Conservation (phyloP, 2,329 filamentous ascomycete genomes). For the Fusarium caatingaense region DNA sequence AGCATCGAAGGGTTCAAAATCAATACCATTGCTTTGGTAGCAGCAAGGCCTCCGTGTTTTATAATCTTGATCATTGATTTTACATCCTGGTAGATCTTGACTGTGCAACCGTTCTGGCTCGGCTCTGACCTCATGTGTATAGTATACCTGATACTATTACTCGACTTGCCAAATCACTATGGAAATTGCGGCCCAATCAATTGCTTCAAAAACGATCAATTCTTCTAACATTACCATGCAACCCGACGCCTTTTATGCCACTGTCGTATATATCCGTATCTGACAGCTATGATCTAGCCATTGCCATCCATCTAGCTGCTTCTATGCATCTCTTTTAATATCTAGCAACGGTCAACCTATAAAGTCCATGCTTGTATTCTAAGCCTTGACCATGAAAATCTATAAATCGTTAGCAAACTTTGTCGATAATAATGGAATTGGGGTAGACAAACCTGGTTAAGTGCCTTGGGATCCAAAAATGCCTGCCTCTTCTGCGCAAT, state of each 20-base stretch:
- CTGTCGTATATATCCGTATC: background rate
- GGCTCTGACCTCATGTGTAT: background rate
- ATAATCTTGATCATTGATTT: background rate
- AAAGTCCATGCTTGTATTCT: constrained; percentile 2
- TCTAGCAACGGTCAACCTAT: background rate
- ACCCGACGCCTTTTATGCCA: constrained; percentile 17
- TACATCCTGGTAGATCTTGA: background rate
- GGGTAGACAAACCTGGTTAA: constrained; percentile 78
- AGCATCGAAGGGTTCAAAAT: background rate
- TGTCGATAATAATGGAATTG: constrained; percentile 54
- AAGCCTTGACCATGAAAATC: constrained; percentile 77
- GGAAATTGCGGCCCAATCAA: background rate
- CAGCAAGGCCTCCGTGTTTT: background rate
- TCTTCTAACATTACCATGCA: constrained; percentile 3
- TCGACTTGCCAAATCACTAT: background rate
- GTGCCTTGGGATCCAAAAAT: constrained; percentile 80
- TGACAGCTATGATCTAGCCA: constrained; percentile 6
- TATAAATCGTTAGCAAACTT: constrained; percentile 46
- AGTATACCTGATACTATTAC: background rate
- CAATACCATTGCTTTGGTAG: background rate
- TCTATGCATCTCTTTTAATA: constrained; percentile 1
- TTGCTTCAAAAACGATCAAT: constrained; percentile 2
- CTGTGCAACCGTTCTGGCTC: background rate
- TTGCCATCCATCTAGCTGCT: constrained; percentile 5
- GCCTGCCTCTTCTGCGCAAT: constrained; percentile 91